A percentile compares a stretch with the other conserved stretches of the same genome.
Evolutionary conservation across 352 stramenopile species (phyloP).

Genomic region (Phytophthora cryptogea): DNA sequence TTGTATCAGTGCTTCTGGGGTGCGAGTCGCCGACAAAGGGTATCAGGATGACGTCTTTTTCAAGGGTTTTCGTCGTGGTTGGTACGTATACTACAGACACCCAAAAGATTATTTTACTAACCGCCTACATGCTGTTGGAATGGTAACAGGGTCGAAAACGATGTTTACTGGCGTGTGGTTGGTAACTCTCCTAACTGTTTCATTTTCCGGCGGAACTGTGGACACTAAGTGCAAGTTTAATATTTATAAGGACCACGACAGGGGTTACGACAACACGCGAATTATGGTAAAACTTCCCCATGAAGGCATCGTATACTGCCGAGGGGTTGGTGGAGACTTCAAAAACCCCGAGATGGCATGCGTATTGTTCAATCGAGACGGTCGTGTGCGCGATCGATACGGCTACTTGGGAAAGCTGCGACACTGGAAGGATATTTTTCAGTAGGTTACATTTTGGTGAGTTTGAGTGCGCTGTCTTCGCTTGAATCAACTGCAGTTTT

Average conservation of each 20-base stretch:
- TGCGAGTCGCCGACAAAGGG: conserved; percentile 8
- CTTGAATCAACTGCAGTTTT: too few species aligned
- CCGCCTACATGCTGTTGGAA: too few species aligned
- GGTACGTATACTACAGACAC: background rate
- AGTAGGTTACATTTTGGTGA: conserved; percentile 1
- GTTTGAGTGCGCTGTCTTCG: too few species aligned
- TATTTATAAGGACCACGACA: conserved; percentile 16
- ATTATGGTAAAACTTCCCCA: conserved; percentile 23
- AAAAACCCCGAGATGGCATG: conserved; percentile 22
- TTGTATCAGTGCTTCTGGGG: conserved; percentile 8
- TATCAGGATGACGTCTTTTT: conserved; percentile 19
- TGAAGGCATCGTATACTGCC: conserved; percentile 20
- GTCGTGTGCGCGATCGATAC: conserved; percentile 9
- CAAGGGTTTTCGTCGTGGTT: conserved; percentile 25
- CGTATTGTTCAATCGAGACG: conserved; percentile 20
- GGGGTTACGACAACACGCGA: conserved; percentile 14
- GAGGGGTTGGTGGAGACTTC: conserved; percentile 2
- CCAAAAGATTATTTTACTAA: too few species aligned
- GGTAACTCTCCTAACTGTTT: conserved; percentile 3
- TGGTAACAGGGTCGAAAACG: background rate
- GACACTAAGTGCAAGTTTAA: conserved; percentile 15
- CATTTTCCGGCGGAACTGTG: conserved; percentile 11
- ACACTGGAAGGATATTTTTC: conserved; percentile 22
- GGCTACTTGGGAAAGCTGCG: conserved; percentile 14
- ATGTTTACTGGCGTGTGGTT: conserved; percentile 13